Evolutionary conservation across 2,329 filamentous ascomycete species (phyloP), one percentile per base, ranked within the genome.

Genomic region (Xylaria sp.): DNA sequence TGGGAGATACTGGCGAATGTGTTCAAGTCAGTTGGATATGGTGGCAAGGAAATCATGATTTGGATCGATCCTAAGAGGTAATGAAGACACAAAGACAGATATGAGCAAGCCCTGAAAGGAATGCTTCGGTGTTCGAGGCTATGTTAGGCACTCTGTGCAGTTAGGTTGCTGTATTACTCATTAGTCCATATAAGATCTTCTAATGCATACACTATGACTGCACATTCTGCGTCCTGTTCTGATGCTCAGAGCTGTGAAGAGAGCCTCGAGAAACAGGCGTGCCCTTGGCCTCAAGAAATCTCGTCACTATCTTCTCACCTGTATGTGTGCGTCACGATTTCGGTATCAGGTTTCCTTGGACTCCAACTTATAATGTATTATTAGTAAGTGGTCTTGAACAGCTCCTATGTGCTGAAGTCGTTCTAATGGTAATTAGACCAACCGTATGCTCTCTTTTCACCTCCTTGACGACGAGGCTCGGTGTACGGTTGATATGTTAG

Each of bases 21-120:
- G 27, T 13, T 35, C n/a, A 25, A 19, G 17, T 52, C 55, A 8
- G 6, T 52, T 31, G 40, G 55, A 17, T 47, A 44, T 5, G 47
- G 38, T 11, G 38, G 29, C 5, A 21, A 44, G 23, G 38, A 58
- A n/a, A n/a, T 52, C 21, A 21, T 52, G 38, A 58, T 58, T 17
- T 58, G 37, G 46, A 37, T 52, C 29, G 23, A 52, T 31, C 54
- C 55, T n/a, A 52, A 52, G 47, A 44, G 25, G 29, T 29, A 19
- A 43, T 13, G 8, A 19, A n/a, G 44, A n/a, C 10, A n/a, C 33
- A 15, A 3, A 4, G 43, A 25, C 53, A 25, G 23, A 27, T 15
- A 13, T 40, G 4, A 21, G 3, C n/a, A 4, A 41, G 11, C 15
- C 15, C 17, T n/a, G n/a, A n/a, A n/a, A n/a, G n/a, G n/a, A n/a